Evolutionary conservation across 192 early-diverging fungal species (phyloP), one percentile per base, ranked within the genome.

Genomic region (Rhizophagus clarus): DNA sequence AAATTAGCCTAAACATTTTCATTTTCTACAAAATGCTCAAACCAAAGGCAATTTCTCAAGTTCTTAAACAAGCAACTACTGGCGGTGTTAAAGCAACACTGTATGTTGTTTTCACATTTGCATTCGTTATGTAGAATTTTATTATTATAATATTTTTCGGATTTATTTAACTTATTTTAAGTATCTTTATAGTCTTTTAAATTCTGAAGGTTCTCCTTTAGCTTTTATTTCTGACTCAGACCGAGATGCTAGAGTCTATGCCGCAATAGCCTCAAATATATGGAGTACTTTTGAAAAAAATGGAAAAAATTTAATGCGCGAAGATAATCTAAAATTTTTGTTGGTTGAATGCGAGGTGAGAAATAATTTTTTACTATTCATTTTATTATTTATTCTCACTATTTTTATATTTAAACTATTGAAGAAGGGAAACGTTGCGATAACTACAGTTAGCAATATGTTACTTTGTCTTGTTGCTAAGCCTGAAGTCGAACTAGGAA

Each of bases 11-110:
- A 40, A 40, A 40, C 37, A 40, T 40, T 45, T 45, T 45, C 42
- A 45, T 45, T 45, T 42, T 12, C 11, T 40, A 40, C 5, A 56
- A 56, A 71, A 90, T 90, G 89, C 84, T 90, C 32, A 90, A 89
- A 80, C 89, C 89, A 77, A 90, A 89, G 80, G 82, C 88, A n/a
- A 88, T 90, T 71, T 86, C 88, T 67, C 89, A 89, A 75, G 89
- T 90, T 42, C 85, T 90, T 31, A 82, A 83, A 72, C 89, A 90
- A 76, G 84, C 88, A 29, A 84, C 88, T 7, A 86, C 86, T 62
- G 86, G 87, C 79, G 88, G 88, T 8, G 83, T 89, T 15, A 85
- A 85, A 42, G 86, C 88, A 66, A 81, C 89, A 31, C 82, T 90
- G 88, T 90, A 88, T 80, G 56, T 63, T 14, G 5, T 40, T 40